Evolutionary conservation across 2,329 filamentous ascomycete species (phyloP).

Genomic region (Talaromyces pinophilus): DNA sequence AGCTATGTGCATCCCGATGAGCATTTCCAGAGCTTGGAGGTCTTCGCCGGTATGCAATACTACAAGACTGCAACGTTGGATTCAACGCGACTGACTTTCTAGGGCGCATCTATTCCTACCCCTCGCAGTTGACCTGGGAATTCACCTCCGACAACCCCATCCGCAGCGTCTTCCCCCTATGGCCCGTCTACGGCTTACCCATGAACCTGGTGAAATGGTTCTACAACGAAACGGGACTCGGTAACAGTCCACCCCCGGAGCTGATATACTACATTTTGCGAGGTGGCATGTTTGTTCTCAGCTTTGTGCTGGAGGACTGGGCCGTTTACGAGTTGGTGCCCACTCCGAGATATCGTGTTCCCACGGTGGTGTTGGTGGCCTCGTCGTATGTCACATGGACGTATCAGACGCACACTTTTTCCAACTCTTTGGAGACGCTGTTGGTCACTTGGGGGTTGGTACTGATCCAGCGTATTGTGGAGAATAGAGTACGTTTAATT

Average conservation of each 20-base stretch:
- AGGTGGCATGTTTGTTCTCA: constrained; percentile 87
- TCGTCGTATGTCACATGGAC: constrained; percentile 99
- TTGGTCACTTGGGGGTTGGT: constrained; percentile 92
- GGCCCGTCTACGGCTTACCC: constrained; percentile 90
- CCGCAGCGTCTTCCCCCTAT: constrained; percentile 93
- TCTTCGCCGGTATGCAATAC: constrained; percentile 78
- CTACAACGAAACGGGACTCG: constrained; percentile 78
- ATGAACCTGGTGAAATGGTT: constrained; percentile 93
- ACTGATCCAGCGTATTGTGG: constrained; percentile 80
- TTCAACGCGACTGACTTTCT: constrained; percentile 19
- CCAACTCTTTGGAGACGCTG: constrained; percentile 93
- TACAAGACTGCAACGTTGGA: not conserved
- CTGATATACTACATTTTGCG: constrained; percentile 88
- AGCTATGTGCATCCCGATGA: constrained; percentile 98
- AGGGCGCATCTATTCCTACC: constrained; percentile 93
- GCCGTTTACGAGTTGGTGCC: constrained; percentile 88
- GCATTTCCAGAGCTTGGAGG: constrained; percentile 97
- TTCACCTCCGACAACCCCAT: constrained; percentile 70
- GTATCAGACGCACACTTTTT: constrained; percentile 97
- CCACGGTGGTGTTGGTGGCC: constrained; percentile 80
- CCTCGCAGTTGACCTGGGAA: constrained; percentile 89
- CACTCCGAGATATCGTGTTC: constrained; percentile 67
- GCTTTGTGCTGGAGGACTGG: constrained; percentile 98
- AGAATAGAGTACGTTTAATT: constrained; percentile 63
- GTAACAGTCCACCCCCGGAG: constrained; percentile 69